Percentiles rank a stretch among this genome's conserved stretches.
phyloP scores from a whole-genome alignment of 169 alveolate genomes.

The Condylostoma magnum region DNA sequence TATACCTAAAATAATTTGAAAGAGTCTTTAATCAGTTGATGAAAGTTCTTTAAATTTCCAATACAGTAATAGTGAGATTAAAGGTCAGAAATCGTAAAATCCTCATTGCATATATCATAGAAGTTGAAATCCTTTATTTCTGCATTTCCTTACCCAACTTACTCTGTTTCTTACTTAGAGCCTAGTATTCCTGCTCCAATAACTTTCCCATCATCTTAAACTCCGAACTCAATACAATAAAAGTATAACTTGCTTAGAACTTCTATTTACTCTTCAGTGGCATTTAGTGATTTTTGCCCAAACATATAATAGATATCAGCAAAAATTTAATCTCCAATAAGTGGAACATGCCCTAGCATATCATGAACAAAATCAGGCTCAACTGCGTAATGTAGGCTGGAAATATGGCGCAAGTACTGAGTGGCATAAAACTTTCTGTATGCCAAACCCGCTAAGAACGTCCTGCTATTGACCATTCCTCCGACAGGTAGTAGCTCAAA shows the following conservation, averaged over 20 bases:
- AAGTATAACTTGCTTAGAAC: constrained; percentile 63
- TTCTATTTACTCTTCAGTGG: constrained; percentile 40
- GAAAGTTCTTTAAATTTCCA: no score
- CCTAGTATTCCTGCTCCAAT: not conserved
- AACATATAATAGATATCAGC: constrained; percentile 58
- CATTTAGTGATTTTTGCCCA: constrained; percentile 64
- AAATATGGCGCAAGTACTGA: constrained; percentile 63
- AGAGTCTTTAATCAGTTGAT: no score
- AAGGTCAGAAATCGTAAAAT: not conserved
- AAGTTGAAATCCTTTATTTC: not conserved
- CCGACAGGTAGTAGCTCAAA: constrained; percentile 65
- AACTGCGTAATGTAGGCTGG: constrained; percentile 62
- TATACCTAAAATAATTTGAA: no score
- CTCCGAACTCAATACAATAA: constrained; percentile 68
- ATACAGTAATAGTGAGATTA: no score
- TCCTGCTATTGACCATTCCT: constrained; percentile 67
- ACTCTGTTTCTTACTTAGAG: not conserved
- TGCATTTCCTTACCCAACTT: not conserved
- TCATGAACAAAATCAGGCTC: constrained; percentile 79
- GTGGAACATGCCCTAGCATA: constrained; percentile 66
- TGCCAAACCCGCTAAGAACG: constrained; percentile 63
- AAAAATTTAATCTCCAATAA: constrained; percentile 56
- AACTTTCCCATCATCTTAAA: constrained; percentile 49
- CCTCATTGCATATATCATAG: not conserved
- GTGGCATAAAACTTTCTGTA: constrained; percentile 63